Conservation (phyloP, 768 basidiomycete species). For the Sporobolomyces roseus region DNA sequence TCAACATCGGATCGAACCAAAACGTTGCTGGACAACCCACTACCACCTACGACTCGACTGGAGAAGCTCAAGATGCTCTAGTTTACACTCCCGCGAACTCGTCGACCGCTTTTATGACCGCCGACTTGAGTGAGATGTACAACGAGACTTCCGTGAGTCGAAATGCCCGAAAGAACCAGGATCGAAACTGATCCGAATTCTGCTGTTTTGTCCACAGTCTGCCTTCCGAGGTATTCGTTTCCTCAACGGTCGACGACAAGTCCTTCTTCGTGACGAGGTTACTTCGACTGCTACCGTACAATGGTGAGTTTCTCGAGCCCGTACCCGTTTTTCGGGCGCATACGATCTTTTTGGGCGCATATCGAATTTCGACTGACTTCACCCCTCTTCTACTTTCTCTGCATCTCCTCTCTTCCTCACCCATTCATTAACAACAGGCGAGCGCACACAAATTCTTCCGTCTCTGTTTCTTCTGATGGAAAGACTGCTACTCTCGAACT, state of each 20-base stretch:
- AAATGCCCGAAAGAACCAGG: too few relatives aligned
- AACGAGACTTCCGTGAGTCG: slow-evolving; percentile 50
- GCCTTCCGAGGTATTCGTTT: slow-evolving; percentile 79
- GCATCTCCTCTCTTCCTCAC: not conserved
- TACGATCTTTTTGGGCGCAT: too few relatives aligned
- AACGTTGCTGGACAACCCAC: slow-evolving; percentile 63
- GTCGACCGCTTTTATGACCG: slow-evolving; percentile 73
- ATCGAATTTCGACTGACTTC: too few relatives aligned
- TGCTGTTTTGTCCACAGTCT: slow-evolving; percentile 45
- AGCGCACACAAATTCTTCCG: slow-evolving; percentile 91
- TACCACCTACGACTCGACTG: slow-evolving; percentile 58
- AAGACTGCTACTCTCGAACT: slow-evolving; percentile 71
- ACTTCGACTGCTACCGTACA: slow-evolving; percentile 55
- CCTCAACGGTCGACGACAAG: slow-evolving; percentile 77
- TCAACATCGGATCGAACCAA: slow-evolving; percentile 78
- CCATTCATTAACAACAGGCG: slow-evolving; percentile 59
- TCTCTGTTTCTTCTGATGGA: slow-evolving; percentile 55
- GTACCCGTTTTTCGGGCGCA: too few relatives aligned
- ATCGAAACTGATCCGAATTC: not conserved
- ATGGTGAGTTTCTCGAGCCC: slow-evolving; percentile 44
- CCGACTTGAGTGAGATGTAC: slow-evolving; percentile 74
- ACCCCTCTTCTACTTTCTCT: not conserved
- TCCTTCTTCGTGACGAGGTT: slow-evolving; percentile 91
- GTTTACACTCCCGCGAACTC: slow-evolving; percentile 64
- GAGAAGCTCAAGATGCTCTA: slow-evolving; percentile 70